Evolutionary conservation across 2,329 filamentous ascomycete genomes (phyloP).

Genomic region (Teratosphaeria viscida): DNA sequence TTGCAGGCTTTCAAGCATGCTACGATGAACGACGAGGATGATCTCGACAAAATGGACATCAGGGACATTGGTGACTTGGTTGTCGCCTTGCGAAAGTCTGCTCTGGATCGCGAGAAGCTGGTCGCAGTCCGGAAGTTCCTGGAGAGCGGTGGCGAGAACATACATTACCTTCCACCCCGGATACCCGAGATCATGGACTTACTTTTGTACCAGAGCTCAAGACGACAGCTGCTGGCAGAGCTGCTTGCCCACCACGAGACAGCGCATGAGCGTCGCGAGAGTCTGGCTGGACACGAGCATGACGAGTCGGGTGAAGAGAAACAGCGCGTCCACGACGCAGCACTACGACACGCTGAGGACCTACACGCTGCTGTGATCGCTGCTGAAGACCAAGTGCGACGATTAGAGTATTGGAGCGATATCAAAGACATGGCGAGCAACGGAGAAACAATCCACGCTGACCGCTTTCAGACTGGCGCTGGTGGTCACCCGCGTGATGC

Average conservation of each 20-base stretch:
- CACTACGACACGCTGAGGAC: constrained; percentile 47
- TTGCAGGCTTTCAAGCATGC: constrained; percentile 5
- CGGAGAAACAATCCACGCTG: constrained; percentile 1
- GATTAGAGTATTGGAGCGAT: constrained; percentile 81
- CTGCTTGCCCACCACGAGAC: constrained; percentile 53
- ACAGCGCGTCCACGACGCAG: constrained; percentile 26
- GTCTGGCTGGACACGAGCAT: constrained; percentile 30
- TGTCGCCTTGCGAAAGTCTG: constrained; percentile 53
- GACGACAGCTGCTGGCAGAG: constrained; percentile 61
- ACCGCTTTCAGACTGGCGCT: constrained; percentile 1
- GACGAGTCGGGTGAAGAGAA: constrained; percentile 34
- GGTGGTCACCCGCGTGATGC: constrained; percentile 5
- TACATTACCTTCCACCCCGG: constrained; percentile 60
- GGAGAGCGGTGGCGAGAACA: constrained; percentile 62
- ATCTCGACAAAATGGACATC: constrained; percentile 44
- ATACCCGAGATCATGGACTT: constrained; percentile 79
- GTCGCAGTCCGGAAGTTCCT: constrained; percentile 74
- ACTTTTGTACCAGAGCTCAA: constrained; percentile 82
- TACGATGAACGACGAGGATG: constrained; percentile 30
- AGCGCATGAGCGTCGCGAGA: constrained; percentile 39
- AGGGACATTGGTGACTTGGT: constrained; percentile 60
- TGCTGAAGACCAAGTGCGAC: constrained; percentile 70
- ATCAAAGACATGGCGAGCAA: constrained; percentile 30
- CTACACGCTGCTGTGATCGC: constrained; percentile 65
- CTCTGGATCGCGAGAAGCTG: constrained; percentile 86